phyloP scores from a whole-genome alignment of 2,329 filamentous ascomycete genomes.

The Penicillium decumbens region DNA sequence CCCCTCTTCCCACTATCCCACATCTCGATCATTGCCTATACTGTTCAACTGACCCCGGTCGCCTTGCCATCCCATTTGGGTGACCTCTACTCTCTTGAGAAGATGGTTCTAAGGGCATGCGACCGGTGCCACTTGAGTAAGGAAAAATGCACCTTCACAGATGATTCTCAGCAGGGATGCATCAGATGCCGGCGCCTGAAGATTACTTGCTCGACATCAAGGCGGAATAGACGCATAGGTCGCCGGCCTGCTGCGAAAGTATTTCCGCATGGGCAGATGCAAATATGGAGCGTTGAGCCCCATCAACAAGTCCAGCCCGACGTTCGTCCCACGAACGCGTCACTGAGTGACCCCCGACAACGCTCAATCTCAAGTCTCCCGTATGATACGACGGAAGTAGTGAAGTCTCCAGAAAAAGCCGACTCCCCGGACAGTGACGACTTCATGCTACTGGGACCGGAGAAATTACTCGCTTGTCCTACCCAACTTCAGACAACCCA shows the following conservation, averaged over 20 bases:
- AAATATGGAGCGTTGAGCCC: constrained; percentile 14
- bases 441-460: constrained; percentile 9
- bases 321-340: background rate
- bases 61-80: constrained; percentile 3
- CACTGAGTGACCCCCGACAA: constrained; percentile 6
- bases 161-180: constrained; percentile 14
- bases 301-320: background rate
- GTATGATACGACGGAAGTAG: background rate
- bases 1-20: constrained; percentile 1
- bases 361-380: constrained; percentile 7
- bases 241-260: constrained; percentile 13
- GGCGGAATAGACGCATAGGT: constrained; percentile 17
- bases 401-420: constrained; percentile 1
- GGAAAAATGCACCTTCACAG: constrained; percentile 18
- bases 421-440: constrained; percentile 4
- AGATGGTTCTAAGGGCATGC: constrained; percentile 20
- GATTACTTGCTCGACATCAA: constrained; percentile 14
- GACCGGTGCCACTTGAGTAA: constrained; percentile 16
- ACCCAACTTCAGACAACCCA: constrained; percentile 12
- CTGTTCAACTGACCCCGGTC: constrained; percentile 1
- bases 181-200: constrained; percentile 19
- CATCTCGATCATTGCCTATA: background rate
- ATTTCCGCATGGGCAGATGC: constrained; percentile 15
- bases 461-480: constrained; percentile 15
- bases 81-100: constrained; percentile 9